These are phyloP conservation scores for Chalciporus pseudorubinellus DNA, from an alignment of 768 basidiomycete genomes.

Conservation along the genomic window DNA sequence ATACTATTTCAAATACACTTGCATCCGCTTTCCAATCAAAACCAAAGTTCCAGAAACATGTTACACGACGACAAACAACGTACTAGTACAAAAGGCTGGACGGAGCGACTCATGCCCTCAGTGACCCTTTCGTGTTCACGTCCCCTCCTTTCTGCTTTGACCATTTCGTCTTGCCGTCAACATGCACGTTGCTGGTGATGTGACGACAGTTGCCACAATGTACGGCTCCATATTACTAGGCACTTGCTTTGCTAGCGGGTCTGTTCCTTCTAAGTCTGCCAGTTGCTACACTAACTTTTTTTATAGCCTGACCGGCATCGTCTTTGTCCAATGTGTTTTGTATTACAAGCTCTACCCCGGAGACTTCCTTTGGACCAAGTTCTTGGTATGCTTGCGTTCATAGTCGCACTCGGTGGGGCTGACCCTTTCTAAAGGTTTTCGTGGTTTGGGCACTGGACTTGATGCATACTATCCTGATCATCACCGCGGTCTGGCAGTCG, in stretches of 20 bases:
- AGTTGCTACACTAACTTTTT: constrained; percentile 5
- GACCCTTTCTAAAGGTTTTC: constrained; percentile 18
- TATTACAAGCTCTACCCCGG: constrained; percentile 33
- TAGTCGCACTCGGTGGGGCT: neutral
- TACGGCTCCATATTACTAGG: constrained; percentile 33
- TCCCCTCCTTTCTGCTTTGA: constrained; percentile 28
- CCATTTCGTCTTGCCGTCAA: neutral
- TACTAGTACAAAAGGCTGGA: constrained; percentile 33
- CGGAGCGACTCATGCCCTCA: neutral
- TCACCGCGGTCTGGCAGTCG: constrained; percentile 25
- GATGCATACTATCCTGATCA: constrained; percentile 29
- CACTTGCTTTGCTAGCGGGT: constrained; percentile 31
- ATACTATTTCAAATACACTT: no score
- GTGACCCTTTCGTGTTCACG: constrained; percentile 29
- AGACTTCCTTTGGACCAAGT: constrained; percentile 26
- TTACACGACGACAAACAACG: constrained; percentile 34
- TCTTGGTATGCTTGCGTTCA: constrained; percentile 17
- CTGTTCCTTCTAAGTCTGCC: neutral
- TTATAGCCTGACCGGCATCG: constrained; percentile 30
- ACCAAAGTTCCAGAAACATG: no score
- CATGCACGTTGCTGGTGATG: constrained; percentile 28
- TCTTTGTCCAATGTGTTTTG: constrained; percentile 30
- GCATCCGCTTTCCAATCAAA: no score
- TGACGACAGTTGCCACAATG: constrained; percentile 28
- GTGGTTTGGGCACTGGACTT: constrained; percentile 29